These are phyloP conservation scores for Rhizopus delemar DNA, from an alignment of 371 early-diverging fungal species.

Conservation along the genomic window DNA sequence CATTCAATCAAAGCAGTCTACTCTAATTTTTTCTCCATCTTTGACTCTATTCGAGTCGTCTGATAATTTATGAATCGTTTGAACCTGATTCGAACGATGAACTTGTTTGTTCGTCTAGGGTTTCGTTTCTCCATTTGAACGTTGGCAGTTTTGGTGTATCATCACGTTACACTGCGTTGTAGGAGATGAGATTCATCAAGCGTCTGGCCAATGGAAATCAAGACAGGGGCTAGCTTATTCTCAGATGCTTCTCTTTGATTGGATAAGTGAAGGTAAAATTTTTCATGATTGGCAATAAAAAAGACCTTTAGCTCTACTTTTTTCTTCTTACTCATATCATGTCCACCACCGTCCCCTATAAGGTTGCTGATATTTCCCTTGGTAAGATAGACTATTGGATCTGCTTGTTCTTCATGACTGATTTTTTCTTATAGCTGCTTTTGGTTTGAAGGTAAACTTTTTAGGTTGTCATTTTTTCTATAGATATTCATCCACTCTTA, in stretches of 20 bases:
- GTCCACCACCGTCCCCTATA: slow-evolving; percentile 33
- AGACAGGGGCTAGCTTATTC: not conserved
- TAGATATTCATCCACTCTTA: no score
- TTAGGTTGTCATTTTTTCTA: not conserved
- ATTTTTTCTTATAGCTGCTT: slow-evolving; percentile 36
- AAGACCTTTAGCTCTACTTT: not conserved
- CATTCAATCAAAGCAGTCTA: no score
- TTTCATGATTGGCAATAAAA: not conserved
- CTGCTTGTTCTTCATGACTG: not conserved
- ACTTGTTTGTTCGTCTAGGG: no score
- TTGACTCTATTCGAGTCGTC: no score
- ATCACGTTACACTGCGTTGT: not conserved
- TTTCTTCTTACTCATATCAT: slow-evolving; percentile 12
- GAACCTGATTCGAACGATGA: no score
- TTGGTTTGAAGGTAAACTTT: slow-evolving; percentile 40
- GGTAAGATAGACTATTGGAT: slow-evolving; percentile 50
- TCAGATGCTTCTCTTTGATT: slow-evolving; percentile 2
- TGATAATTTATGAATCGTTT: no score
- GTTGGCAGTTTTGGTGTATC: no score
- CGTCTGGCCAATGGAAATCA: slow-evolving; percentile 11
- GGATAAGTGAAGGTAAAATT: not conserved
- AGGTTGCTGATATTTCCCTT: slow-evolving; percentile 89
- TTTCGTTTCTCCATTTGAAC: no score
- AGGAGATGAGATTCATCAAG: slow-evolving; percentile 7
- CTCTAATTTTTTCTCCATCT: no score